These are phyloP conservation scores for Metschnikowia lochheadii DNA, from an alignment of 805 yeast species.

Conservation along the genomic window DNA sequence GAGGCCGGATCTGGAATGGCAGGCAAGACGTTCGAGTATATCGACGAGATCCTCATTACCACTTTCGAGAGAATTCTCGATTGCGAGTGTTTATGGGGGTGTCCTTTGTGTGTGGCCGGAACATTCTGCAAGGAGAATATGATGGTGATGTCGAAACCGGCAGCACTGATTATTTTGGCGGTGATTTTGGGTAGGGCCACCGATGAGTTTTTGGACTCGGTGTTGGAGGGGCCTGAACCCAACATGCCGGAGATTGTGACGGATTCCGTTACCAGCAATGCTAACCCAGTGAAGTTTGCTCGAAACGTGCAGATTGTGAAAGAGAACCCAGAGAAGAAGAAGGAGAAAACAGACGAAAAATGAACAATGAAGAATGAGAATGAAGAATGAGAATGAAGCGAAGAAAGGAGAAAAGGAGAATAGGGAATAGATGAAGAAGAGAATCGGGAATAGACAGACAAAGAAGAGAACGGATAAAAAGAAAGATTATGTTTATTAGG, in stretches of 20 bases:
- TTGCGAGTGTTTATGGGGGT: constrained; percentile 75
- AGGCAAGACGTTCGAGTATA: constrained; percentile 72
- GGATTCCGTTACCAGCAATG: constrained; percentile 64
- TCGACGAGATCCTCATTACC: constrained; percentile 58
- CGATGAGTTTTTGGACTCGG: constrained; percentile 38
- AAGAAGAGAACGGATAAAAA: too few species aligned
- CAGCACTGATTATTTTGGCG: constrained; percentile 67
- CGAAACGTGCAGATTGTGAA: constrained; percentile 46
- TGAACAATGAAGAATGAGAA: too few species aligned
- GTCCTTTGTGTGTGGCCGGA: constrained; percentile 85
- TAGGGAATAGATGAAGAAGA: too few species aligned
- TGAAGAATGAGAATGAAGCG: too few species aligned
- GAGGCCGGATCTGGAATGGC: constrained; percentile 75
- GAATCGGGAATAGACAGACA: too few species aligned
- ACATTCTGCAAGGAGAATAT: constrained; percentile 76
- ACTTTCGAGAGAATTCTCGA: constrained; percentile 55
- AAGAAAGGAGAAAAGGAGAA: too few species aligned
- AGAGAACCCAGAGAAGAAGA: constrained; percentile 4
- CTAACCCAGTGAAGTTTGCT: constrained; percentile 56
- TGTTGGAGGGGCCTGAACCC: constrained; percentile 70
- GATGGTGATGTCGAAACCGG: constrained; percentile 82
- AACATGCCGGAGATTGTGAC: constrained; percentile 64
- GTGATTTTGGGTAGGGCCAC: constrained; percentile 53
- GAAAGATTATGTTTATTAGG: too few species aligned
- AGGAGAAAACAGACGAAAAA: not conserved